phyloP scores from a whole-genome alignment of 495 filamentous ascomycete genomes.

The Aspergillus coremiiformis region DNA sequence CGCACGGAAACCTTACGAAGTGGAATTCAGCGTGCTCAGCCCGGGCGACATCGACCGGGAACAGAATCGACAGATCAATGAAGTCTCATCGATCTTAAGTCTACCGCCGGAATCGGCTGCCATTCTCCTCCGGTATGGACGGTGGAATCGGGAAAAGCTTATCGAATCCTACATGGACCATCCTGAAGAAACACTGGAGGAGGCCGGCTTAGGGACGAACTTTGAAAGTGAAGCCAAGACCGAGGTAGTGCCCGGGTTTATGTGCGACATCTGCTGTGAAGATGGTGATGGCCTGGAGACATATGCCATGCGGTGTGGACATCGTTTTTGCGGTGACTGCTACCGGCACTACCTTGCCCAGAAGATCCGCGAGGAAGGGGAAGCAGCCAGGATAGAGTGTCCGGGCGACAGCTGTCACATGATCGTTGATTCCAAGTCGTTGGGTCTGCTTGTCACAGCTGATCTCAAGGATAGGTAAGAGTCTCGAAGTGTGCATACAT shows the following conservation, averaged over 20 bases:
- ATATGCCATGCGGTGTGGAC: constrained; percentile 92
- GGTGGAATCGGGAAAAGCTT: constrained; percentile 93
- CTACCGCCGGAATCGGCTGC: constrained; percentile 80
- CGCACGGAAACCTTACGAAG: constrained; percentile 69
- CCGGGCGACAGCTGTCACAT: constrained; percentile 79
- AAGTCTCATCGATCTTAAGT: constrained; percentile 81
- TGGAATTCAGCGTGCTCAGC: constrained; percentile 72
- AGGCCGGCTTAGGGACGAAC: constrained; percentile 68
- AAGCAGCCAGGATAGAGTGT: constrained; percentile 90
- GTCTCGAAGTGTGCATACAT: not conserved
- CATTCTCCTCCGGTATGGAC: constrained; percentile 76
- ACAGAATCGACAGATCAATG: constrained; percentile 76
- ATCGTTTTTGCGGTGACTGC: constrained; percentile 92
- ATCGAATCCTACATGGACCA: constrained; percentile 94
- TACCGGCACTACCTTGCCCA: constrained; percentile 84
- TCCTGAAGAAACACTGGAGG: constrained; percentile 68
- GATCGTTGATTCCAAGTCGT: constrained; percentile 83
- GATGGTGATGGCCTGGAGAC: constrained; percentile 72
- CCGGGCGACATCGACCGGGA: constrained; percentile 73
- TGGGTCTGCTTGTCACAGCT: constrained; percentile 71
- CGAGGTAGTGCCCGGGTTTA: constrained; percentile 65
- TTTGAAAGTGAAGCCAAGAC: constrained; percentile 57
- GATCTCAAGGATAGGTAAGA: constrained; percentile 62
- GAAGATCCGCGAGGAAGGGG: constrained; percentile 91
- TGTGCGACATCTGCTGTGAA: constrained; percentile 94